These are phyloP conservation scores for Hericium erinaceus DNA, from an alignment of 768 basidiomycete genomes.

Conservation along the genomic window DNA sequence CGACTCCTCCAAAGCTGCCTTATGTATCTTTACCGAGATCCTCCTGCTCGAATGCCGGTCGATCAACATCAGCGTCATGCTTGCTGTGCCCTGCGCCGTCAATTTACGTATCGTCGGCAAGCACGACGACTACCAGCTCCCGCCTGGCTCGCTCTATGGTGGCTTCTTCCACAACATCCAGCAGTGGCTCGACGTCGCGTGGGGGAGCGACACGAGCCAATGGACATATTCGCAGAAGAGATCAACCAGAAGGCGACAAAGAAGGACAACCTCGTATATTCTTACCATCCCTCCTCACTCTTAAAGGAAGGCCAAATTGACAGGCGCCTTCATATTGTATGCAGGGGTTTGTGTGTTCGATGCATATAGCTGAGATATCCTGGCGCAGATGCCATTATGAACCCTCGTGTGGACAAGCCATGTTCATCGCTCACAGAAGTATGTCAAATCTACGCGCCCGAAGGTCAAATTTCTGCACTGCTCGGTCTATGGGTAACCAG, in stretches of 20 bases:
- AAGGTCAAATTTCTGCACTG: no score
- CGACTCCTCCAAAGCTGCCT: conserved; percentile 46
- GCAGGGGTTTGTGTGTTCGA: no score
- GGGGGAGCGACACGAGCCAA: conserved; percentile 35
- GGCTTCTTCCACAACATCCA: conserved; percentile 29
- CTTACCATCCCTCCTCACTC: no score
- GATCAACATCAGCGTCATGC: conserved; percentile 60
- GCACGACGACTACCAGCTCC: conserved; percentile 45
- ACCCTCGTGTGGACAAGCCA: no score
- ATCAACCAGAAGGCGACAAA: conserved; percentile 28
- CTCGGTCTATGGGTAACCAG: no score
- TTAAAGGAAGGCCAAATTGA: no score
- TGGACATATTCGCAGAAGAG: conserved; percentile 38
- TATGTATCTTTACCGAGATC: conserved; percentile 51
- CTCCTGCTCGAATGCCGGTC: conserved; percentile 69
- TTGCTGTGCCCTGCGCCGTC: conserved; percentile 57
- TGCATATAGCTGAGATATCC: no score
- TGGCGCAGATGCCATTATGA: no score
- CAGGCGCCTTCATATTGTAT: no score
- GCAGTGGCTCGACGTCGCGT: conserved; percentile 49
- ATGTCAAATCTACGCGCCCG: no score
- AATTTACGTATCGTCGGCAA: conserved; percentile 58
- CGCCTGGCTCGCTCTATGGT: conserved; percentile 39
- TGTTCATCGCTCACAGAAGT: no score
- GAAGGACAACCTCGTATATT: no score